Evolutionary conservation across 108 stramenopile species (phyloP).

Genomic region (Mayamaea pseudoterrestris): DNA sequence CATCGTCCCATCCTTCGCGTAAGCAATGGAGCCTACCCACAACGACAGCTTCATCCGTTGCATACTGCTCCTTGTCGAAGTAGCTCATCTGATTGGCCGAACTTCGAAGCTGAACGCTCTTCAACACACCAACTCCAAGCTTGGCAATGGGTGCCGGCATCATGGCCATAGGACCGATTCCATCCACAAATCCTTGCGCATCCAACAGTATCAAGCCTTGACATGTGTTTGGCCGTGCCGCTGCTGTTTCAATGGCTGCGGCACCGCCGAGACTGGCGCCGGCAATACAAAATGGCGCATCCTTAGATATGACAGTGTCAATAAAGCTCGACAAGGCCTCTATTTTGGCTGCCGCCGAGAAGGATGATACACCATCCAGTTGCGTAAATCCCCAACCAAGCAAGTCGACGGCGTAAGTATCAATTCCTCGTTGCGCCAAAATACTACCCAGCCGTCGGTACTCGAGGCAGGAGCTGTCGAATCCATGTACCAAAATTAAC

Average conservation of each 20-base stretch:
- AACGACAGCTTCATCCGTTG: conserved; percentile 80
- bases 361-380: conserved; percentile 37
- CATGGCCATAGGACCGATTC: conserved; percentile 71
- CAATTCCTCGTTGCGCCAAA: conserved; percentile 54
- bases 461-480: conserved; percentile 86
- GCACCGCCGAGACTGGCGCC: conserved; percentile 74
- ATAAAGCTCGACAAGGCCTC: conserved; percentile 66
- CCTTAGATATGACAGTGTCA: conserved; percentile 25
- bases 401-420: conserved; percentile 85
- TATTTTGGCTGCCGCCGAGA: conserved; percentile 82
- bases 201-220: conserved; percentile 60
- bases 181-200: conserved; percentile 86
- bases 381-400: conserved; percentile 94
- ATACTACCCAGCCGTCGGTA: conserved; percentile 60
- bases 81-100: conserved; percentile 82
- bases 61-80: conserved; percentile 48
- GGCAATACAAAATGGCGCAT: conserved; percentile 36
- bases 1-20: conserved; percentile 79
- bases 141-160: conserved; percentile 59
- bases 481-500: conserved; percentile 74
- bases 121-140: conserved; percentile 62
- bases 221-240: conserved; percentile 16
- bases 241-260: conserved; percentile 65
- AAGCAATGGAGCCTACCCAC: conserved; percentile 77
- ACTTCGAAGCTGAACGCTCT: conserved; percentile 54